A percentile compares a stretch with the other conserved stretches of the same genome.
Evolutionary conservation across 306 rosid species (phyloP).

Genomic region (Lathyrus aphaca): DNA sequence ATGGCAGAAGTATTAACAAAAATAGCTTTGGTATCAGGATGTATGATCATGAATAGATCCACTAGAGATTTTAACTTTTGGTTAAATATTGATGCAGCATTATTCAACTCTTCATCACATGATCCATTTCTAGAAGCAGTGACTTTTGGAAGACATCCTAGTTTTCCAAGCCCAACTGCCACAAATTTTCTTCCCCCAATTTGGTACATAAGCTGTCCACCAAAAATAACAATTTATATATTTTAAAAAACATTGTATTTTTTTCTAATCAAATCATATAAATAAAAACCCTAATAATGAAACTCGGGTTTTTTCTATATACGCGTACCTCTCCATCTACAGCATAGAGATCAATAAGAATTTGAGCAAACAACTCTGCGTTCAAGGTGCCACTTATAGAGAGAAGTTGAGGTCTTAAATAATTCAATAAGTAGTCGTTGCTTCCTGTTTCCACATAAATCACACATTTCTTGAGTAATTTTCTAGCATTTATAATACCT

Average conservation of each 20-base stretch:
- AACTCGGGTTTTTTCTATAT: too few species aligned
- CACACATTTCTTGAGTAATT: too few species aligned
- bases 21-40: constrained; percentile 37
- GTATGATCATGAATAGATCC: constrained; percentile 11
- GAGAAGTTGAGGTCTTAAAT: constrained; percentile 41
- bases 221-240: too few species aligned
- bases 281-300: too few species aligned
- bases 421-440: constrained; percentile 65
- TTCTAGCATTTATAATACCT: background rate
- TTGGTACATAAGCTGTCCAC: constrained; percentile 38
- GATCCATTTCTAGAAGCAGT: background rate
- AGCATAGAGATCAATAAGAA: constrained; percentile 37
- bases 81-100: constrained; percentile 36
- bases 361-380: constrained; percentile 39
- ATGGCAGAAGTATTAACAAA: constrained; percentile 26
- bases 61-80: too few species aligned
- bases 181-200: constrained; percentile 61
- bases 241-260: too few species aligned
- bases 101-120: constrained; percentile 42
- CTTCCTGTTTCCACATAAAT: too few species aligned
- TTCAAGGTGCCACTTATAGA: constrained; percentile 30
- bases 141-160: constrained; percentile 55
- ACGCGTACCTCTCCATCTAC: constrained; percentile 42
- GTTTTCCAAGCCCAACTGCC: constrained; percentile 41
- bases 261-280: too few species aligned